phyloP scores from a whole-genome alignment of 768 basidiomycete species.

The Hortiboletus campestris region DNA sequence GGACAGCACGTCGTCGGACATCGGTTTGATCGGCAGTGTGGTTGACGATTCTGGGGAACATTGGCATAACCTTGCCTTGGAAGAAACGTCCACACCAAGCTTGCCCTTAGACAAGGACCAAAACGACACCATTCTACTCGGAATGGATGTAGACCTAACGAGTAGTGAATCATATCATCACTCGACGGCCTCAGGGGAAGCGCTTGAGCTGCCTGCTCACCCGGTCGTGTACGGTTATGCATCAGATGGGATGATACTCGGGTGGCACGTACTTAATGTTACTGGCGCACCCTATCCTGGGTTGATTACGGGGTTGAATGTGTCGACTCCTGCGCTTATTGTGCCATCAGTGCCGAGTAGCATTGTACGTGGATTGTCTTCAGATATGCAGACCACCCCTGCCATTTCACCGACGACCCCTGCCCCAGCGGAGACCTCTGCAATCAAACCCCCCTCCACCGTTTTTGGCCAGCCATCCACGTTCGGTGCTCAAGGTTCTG shows the following conservation, averaged over 20 bases:
- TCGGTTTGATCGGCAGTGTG: slow-evolving; percentile 43
- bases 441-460: slow-evolving; percentile 31
- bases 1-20: slow-evolving; percentile 52
- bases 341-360: slow-evolving; percentile 13
- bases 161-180: slow-evolving; percentile 39
- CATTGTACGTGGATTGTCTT: slow-evolving; percentile 28
- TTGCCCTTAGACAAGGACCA: slow-evolving; percentile 67
- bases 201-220: slow-evolving; percentile 42
- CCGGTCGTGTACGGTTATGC: slow-evolving; percentile 75
- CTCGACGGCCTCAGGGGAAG: slow-evolving; percentile 41
- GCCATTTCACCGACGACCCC: slow-evolving; percentile 19
- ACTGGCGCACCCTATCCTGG: slow-evolving; percentile 53
- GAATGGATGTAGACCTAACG: slow-evolving; percentile 66
- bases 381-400: slow-evolving; percentile 32
- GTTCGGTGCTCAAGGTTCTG: slow-evolving; percentile 23
- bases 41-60: slow-evolving; percentile 29
- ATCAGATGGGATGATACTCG: slow-evolving; percentile 75
- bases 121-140: slow-evolving; percentile 68
- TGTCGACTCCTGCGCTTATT: slow-evolving; percentile 3
- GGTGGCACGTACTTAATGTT: slow-evolving; percentile 65
- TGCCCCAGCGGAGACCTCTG: slow-evolving; percentile 17
- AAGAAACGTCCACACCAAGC: slow-evolving; percentile 51
- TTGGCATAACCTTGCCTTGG: slow-evolving; percentile 47
- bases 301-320: slow-evolving; percentile 38
- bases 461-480: slow-evolving; percentile 36